Conservation (phyloP, 192 early-diverging fungal species). For the Coemansia sp. region DNA sequence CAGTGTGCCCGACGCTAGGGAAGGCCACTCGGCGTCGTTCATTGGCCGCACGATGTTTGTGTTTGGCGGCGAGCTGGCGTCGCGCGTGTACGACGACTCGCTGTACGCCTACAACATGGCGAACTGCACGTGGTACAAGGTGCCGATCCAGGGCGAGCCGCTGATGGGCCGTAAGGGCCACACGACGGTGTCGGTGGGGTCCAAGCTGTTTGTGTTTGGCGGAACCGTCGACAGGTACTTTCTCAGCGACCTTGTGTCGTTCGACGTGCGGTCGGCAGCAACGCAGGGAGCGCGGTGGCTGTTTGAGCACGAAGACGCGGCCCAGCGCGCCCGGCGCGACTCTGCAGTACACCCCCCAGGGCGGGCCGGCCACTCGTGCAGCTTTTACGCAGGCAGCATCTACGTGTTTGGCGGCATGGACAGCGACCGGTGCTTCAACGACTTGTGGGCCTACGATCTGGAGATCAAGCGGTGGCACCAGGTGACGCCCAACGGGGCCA, state of each 20-base stretch:
- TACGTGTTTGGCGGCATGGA: conserved; percentile 54
- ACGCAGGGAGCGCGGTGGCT: conserved; percentile 40
- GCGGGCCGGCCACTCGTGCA: conserved; percentile 50
- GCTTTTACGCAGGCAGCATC: conserved; percentile 37
- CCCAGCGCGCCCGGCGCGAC: conserved; percentile 14
- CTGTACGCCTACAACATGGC: conserved; percentile 53
- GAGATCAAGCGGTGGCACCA: conserved; percentile 29
- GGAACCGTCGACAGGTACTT: conserved; percentile 43
- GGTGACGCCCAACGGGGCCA: conserved; percentile 45
- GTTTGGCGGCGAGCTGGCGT: conserved; percentile 50
- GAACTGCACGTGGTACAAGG: conserved; percentile 53
- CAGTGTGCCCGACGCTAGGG: conserved; percentile 37
- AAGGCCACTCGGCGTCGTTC: conserved; percentile 50
- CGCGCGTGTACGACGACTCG: conserved; percentile 41
- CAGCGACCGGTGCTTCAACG: conserved; percentile 48
- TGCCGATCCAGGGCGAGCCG: conserved; percentile 44
- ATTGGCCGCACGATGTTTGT: conserved; percentile 57
- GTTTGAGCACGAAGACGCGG: conserved; percentile 25
- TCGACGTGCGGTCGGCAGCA: conserved; percentile 45
- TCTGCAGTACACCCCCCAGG: no score
- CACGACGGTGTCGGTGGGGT: conserved; percentile 38
- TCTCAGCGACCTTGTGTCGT: conserved; percentile 49
- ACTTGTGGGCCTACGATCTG: conserved; percentile 49
- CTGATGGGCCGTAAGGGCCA: conserved; percentile 50
- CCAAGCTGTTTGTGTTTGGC: conserved; percentile 50